Evolutionary conservation across 495 filamentous ascomycete species (phyloP), one percentile per base, ranked within the genome.

Genomic region (Neurospora sp.): DNA sequence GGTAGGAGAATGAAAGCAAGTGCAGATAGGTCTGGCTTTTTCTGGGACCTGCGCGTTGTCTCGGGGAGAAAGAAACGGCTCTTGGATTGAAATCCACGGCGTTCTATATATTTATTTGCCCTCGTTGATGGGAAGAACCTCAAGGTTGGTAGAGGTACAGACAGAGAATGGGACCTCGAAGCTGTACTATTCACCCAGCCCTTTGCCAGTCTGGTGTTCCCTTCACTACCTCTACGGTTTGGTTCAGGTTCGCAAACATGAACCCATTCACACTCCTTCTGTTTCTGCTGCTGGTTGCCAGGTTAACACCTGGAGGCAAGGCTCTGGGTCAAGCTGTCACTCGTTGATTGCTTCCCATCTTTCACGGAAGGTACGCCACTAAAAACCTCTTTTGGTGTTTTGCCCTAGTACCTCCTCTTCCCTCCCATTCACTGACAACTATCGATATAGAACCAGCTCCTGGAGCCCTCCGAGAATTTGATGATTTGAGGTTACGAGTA

Each of bases 271-370:
- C 14, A 10, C 14, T 3, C 4, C 20, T 59, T 59, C 14, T 4
- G 47, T 53, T 53, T 12, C 45, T 53, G 20, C 4, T 10, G 20
- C 20, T 1, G 20, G 45, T 3, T 53, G 10, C 20, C 20, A 53
- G 45, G n/a, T 1, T 27, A 6, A 22, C 20, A 0, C 20, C n/a
- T 53, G 0, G 9, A 53, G 20, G 9, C 1, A 6, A 14, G 0
- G 45, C 2, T 1, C 0, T 53, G 9, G 0, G 1, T 1, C 4
- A 14, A 2, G 4, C 0, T 0, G 10, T 0, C 45, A 22, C 0
- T 27, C 20, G 0, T 59, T 27, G 47, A 27, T 59, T 27, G 20
- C 47, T 59, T 59, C 10, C 0, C 8, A 9, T 7, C 10, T 59
- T 22, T 53, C 5, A 3, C 4, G 20, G 47, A 59, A 59, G 47